These are phyloP conservation scores for Fusarium keratoplasticum DNA, from an alignment of 2,329 filamentous ascomycete genomes.

Conservation along the genomic window DNA sequence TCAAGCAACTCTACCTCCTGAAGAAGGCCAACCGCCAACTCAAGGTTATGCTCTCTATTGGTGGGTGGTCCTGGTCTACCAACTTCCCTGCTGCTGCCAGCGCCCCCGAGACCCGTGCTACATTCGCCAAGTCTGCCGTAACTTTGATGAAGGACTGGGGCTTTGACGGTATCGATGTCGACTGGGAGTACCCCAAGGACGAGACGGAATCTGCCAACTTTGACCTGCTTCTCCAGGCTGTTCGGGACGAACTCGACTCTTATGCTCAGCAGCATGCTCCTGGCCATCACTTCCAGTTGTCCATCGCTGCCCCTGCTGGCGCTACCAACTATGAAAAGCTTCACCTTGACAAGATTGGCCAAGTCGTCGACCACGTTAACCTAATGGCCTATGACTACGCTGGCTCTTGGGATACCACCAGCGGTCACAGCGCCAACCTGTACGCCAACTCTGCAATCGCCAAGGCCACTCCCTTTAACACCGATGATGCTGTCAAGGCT, in stretches of 20 bases:
- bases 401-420: constrained; percentile 44
- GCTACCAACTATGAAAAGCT: constrained; percentile 22
- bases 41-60: constrained; percentile 30
- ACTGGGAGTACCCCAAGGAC: constrained; percentile 30
- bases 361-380: constrained; percentile 26
- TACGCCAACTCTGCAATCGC: constrained; percentile 53
- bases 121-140: constrained; percentile 28
- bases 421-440: constrained; percentile 32
- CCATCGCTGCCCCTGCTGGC: constrained; percentile 27
- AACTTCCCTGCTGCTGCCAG: constrained; percentile 31
- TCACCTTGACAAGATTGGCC: constrained; percentile 15
- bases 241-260: constrained; percentile 23
- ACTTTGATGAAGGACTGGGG: constrained; percentile 32
- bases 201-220: constrained; percentile 25
- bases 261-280: constrained; percentile 12
- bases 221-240: constrained; percentile 24
- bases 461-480: constrained; percentile 14
- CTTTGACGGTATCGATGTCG: constrained; percentile 33
- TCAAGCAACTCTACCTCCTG: constrained; percentile 30
- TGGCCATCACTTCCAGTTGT: constrained; percentile 23
- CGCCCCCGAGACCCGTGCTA: constrained; percentile 17
- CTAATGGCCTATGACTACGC: constrained; percentile 35
- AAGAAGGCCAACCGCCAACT: constrained; percentile 32
- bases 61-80: constrained; percentile 30
- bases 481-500: constrained; percentile 16